These are phyloP conservation scores for Amesomyces nigricolor DNA, from an alignment of 2,329 filamentous ascomycete genomes.

Conservation along the genomic window DNA sequence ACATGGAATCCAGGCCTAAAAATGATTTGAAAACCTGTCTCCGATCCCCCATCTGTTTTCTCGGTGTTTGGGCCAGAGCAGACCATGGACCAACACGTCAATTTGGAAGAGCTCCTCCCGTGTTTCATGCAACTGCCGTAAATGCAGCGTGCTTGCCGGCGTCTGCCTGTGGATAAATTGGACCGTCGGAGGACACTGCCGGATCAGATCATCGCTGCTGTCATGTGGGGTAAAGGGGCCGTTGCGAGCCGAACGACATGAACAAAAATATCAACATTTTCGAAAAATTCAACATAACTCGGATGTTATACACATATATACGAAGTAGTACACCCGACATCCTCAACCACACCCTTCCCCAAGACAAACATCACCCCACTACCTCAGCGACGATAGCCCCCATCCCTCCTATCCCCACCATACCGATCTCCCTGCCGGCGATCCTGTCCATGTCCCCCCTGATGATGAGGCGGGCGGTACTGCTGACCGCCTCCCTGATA, in stretches of 20 bases:
- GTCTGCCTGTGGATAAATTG: not conserved
- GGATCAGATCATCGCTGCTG: too few relatives aligned
- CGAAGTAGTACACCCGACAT: not conserved
- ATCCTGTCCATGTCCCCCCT: constrained; percentile 19
- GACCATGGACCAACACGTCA: too few relatives aligned
- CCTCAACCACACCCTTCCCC: not conserved
- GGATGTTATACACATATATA: not conserved
- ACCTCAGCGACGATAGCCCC: constrained; percentile 12
- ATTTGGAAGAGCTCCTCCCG: not conserved
- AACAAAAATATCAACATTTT: not conserved
- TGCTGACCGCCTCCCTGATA: constrained; percentile 13
- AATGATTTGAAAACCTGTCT: too few relatives aligned
- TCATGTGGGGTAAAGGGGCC: too few relatives aligned
- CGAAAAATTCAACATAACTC: not conserved
- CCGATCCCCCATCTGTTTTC: too few relatives aligned
- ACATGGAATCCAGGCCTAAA: too few relatives aligned
- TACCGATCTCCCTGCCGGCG: constrained; percentile 19
- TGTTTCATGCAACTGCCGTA: constrained; percentile 2
- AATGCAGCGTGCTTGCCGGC: not conserved
- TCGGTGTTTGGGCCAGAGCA: too few relatives aligned
- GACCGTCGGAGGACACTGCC: too few relatives aligned
- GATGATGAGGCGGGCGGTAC: not conserved
- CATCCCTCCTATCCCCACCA: constrained; percentile 8
- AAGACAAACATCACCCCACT: too few relatives aligned
- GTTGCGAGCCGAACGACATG: too few relatives aligned